Base-by-base conservation (phyloP, 129 eudicot genomes). In the Dittrichia graveolens region DNA sequence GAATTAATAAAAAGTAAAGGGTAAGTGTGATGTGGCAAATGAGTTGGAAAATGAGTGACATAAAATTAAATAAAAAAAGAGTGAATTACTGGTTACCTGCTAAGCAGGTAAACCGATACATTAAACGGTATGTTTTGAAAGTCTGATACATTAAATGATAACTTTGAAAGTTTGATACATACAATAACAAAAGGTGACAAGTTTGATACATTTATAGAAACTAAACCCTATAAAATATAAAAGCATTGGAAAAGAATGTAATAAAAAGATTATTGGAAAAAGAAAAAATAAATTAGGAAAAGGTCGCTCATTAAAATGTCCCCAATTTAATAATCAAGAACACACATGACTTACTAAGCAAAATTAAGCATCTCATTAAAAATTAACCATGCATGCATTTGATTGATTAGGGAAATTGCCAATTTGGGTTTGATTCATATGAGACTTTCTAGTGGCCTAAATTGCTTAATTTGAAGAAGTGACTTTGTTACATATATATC, bases 391-490 rank as follows among this genome's bases (percentile, higher is more conserved):
- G n/a, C n/a, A n/a, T n/a, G n/a, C n/a, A n/a, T n/a, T n/a, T n/a
- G 52, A 5, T 64, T 52, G 56, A 41, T 64, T 53, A 53, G 35
- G 53, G 57, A 31, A 52, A 64, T 53, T 24, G 14, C 55, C 56
- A 64, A 75, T 64, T 41, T 24, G 2, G 63, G 79, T 37, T 12
- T 64, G 72, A 40, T 41, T 65, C 72, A 43, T 24, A 54, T 64
- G 56, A 52, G 35, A 52, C 79, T 64, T 75, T 75, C 46, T 50
- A 64, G 72, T 63, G 65, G 9, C 79, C 79, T 75, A 75, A 75
- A 64, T 5, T 64, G 61, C 65, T 64, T 42, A 64, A 75, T 41
- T 53, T 41, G 40, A 64, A 31, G 41, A 63, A 64, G 72, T 53
- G 65, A 46, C 77, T 75, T 52, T 75, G 79, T 41, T 53, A 15